Evolutionary conservation across 2,329 filamentous ascomycete genomes (phyloP), one percentile per base, ranked within the genome.

Genomic region (Dactylonectria estremocensis): DNA sequence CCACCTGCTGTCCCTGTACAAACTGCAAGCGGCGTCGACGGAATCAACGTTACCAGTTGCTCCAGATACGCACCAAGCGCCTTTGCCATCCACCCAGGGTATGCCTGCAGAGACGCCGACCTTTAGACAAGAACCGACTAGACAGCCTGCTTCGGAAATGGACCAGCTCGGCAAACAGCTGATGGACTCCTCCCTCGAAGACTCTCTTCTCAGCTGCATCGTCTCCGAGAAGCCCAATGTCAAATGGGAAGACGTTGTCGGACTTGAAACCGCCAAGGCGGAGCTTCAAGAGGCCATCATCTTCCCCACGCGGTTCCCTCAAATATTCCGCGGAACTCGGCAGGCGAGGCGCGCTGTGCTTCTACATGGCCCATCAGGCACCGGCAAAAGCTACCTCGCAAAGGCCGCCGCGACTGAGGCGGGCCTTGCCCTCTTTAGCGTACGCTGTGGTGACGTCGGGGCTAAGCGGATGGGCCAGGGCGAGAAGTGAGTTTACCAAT

Each of bases 241-340:
- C 55, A 67, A 67, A 31, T 69, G 63, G 63, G 55, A 56, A 3
- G 64, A 64, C 22, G 56, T 69, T 3, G 59, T 55, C 33, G 67
- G 63, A 8, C 50, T 69, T 5, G 64, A 64, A 20, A 48, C 54
- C 3, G 63, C 64, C 22, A 69, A 69, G 28, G 55, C 55, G 4
- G 64, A 61, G 28, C 67, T 69, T 10, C 63, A 66, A 24, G 67
- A 69, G 16, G 59, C 64, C 28, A 64, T 69, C 24, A 64, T 67
- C 9, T 61, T 69, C 28, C 67, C 67, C 3, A 35, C 61, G 3
- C 63, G 64, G 18, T 69, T 69, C 52, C 63, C 67, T 6, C 67
- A 69, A 9, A 61, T 69, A 59, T 67, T 67, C 35, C 59, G 56
- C 5, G 67, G 67, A 10, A 66, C 53, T 46, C 63, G 67, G 5